Conservation (phyloP, 1,139 yeast species). For the Kurtzmaniella quercitrusa region DNA sequence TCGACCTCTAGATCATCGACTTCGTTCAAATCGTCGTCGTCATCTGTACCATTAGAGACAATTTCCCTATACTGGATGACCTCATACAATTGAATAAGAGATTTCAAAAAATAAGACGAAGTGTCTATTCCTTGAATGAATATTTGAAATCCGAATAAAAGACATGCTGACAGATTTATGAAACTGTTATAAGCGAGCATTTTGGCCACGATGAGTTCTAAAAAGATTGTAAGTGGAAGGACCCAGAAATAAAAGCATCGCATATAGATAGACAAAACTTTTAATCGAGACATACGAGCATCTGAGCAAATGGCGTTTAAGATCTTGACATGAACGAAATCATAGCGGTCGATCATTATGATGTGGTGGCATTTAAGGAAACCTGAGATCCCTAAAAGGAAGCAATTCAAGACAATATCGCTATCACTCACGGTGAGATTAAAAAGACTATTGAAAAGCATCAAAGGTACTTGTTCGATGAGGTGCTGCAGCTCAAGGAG, state of each 20-base stretch:
- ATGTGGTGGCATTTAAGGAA: slow-evolving; percentile 72
- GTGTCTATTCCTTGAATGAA: slow-evolving; percentile 61
- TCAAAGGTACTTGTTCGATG: slow-evolving; percentile 62
- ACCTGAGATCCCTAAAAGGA: slow-evolving; percentile 41
- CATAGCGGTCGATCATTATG: slow-evolving; percentile 63
- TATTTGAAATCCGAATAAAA: slow-evolving; percentile 73
- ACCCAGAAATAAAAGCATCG: slow-evolving; percentile 23
- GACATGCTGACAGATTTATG: slow-evolving; percentile 47
- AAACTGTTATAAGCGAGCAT: slow-evolving; percentile 59
- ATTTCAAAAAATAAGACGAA: slow-evolving; percentile 44
- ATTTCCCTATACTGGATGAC: slow-evolving; percentile 27
- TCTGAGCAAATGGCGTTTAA: slow-evolving; percentile 23
- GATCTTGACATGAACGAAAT: slow-evolving; percentile 41
- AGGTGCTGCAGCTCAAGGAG: slow-evolving; percentile 75
- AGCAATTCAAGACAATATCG: slow-evolving; percentile 46
- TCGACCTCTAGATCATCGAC: slow-evolving; percentile 52
- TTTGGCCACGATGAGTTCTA: slow-evolving; percentile 53
- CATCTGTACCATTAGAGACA: slow-evolving; percentile 4
- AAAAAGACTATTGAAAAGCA: slow-evolving; percentile 54
- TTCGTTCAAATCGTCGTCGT: slow-evolving; percentile 12
- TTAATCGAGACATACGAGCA: slow-evolving; percentile 15
- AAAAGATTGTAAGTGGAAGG: slow-evolving; percentile 35
- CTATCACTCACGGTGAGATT: slow-evolving; percentile 58
- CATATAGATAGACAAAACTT: slow-evolving; percentile 19
- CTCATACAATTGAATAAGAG: slow-evolving; percentile 56